Evolutionary conservation across 805 yeast genomes (phyloP).

Genomic region (Metschnikowia continentalis): DNA sequence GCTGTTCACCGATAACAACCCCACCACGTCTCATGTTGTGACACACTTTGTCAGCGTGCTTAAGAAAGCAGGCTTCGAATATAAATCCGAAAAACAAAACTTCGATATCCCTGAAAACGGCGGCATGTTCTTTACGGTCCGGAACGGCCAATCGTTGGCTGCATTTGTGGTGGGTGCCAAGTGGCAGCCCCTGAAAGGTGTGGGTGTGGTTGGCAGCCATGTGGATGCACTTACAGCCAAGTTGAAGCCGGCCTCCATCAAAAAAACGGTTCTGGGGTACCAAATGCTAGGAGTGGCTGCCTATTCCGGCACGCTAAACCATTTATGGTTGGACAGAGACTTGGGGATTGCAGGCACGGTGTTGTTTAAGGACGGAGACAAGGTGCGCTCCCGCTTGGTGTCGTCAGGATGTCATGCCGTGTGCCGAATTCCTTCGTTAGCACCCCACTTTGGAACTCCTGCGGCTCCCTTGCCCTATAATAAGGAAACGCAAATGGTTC

Average conservation of each 20-base stretch:
- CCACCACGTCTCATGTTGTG: conserved; percentile 40
- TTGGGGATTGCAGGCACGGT: conserved; percentile 40
- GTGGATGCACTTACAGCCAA: conserved; percentile 37
- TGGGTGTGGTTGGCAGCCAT: conserved; percentile 30
- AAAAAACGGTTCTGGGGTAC: conserved; percentile 26
- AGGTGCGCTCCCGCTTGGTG: conserved; percentile 23
- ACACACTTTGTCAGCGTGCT: conserved; percentile 22
- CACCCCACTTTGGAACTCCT: conserved; percentile 33
- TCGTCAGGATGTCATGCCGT: conserved; percentile 34
- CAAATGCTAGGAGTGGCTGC: conserved; percentile 38
- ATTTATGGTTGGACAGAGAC: conserved; percentile 40
- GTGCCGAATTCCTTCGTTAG: conserved; percentile 38
- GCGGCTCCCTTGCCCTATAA: conserved; percentile 27
- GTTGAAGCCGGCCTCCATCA: conserved; percentile 28
- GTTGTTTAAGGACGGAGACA: conserved; percentile 19
- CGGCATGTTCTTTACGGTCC: conserved; percentile 26
- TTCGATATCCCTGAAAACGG: conserved; percentile 8
- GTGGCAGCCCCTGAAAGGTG: conserved; percentile 31
- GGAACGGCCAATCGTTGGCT: conserved; percentile 32
- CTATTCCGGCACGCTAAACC: conserved; percentile 34
- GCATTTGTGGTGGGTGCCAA: conserved; percentile 37
- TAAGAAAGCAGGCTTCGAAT: conserved; percentile 25
- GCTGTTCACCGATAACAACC: conserved; percentile 31
- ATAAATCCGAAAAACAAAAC: conserved; percentile 22
- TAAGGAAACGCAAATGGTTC: conserved; percentile 36